Evolutionary conservation across 352 stramenopile genomes (phyloP), one percentile per base, ranked within the genome.

Genomic region (Globisporangium megalacanthum): DNA sequence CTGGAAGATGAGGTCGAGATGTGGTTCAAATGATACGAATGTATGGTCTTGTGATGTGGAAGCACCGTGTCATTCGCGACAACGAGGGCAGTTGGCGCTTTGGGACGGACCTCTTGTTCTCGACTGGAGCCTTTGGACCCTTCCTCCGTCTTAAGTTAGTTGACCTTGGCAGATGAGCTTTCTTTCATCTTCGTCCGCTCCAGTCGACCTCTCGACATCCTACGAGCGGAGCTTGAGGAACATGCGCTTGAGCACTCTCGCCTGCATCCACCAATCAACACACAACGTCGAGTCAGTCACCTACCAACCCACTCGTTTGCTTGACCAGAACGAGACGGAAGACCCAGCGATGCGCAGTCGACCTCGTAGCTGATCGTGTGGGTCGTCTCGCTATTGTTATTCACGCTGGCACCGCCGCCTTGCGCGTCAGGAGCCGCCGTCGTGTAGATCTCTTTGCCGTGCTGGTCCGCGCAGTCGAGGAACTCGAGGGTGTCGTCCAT

Each of bases 401-500:
- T 45, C 48, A 80, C 69, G 20, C 64, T 66, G 19, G 68, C 62
- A 15, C 39, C 45, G 15, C 47, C 45, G 15, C 47, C 52, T 49
- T 61, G 64, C 33, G 62, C 58, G 22, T 81, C 72, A 1, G 65
- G 56, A 50, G 75, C 83, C 8, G 92, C 95, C 14, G 85, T 86
- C 9, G 88, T 96, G 53, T 83, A 83, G 39, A 98, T 97, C 45
- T 90, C 89, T 54, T 96, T 95, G 37, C 94, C 92, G 61, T 98
- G 86, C 64, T 91, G 73, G 64, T 97, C 91, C 3, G 86, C 89
- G 36, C 77, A 75, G 60, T 98, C 94, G 36, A 98, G 80, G 62
- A 97, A 98, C 57, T 87, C 86, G 60, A 98, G 80, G 53, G 98
- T 97, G 57, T 97, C 93, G 61, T 97, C 89, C 77, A 98, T 86